Conservation (phyloP, 345 rosid species). For the Adansonia digitata region DNA sequence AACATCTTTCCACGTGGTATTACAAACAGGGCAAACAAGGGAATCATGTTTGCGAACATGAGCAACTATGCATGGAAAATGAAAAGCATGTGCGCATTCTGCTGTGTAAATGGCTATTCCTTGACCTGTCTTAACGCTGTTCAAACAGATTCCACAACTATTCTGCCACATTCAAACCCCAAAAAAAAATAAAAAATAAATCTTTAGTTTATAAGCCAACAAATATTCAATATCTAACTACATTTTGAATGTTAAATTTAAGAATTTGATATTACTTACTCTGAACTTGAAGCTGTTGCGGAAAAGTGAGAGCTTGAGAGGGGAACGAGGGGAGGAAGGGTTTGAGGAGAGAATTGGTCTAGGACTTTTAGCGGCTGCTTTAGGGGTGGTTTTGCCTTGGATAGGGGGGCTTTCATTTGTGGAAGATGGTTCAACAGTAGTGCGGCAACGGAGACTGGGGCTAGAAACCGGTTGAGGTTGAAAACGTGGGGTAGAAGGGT, state of each 20-base stretch:
- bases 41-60: conserved; percentile 50
- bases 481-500: conserved; percentile 63
- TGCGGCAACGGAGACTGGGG: conserved; percentile 49
- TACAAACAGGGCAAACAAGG: conserved; percentile 78
- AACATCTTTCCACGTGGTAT: conserved; percentile 60
- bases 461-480: conserved; percentile 43
- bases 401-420: conserved; percentile 29
- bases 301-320: conserved; percentile 70
- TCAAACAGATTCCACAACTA: conserved; percentile 71
- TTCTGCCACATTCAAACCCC: conserved; percentile 34
- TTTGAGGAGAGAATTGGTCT: conserved; percentile 34
- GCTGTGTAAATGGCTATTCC: conserved; percentile 85
- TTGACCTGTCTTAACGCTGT: conserved; percentile 71
- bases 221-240: background rate
- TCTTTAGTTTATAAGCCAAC: background rate
- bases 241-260: background rate
- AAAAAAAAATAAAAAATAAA: background rate
- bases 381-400: conserved; percentile 35
- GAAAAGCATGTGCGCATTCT: conserved; percentile 77
- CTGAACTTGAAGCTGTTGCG: conserved; percentile 77
- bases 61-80: conserved; percentile 69
- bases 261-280: conserved; percentile 33
- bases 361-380: conserved; percentile 19
- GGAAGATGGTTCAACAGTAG: conserved; percentile 18
- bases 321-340: conserved; percentile 73